Percentiles rank a stretch among this genome's conserved stretches.
Conservation (phyloP, 2,329 filamentous ascomycete species). For the Epichloe coenophiala region DNA sequence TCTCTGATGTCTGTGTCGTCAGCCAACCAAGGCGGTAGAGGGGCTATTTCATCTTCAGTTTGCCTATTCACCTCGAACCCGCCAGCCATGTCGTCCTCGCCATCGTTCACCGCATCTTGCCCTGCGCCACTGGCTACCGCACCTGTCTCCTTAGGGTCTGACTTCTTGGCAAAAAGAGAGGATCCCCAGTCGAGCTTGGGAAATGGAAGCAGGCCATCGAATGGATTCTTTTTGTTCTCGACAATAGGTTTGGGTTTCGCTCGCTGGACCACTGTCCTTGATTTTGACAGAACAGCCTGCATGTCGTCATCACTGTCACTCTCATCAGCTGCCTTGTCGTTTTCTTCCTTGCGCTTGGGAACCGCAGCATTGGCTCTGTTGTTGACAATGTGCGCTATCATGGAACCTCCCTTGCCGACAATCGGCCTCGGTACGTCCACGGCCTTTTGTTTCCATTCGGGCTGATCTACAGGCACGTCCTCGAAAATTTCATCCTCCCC, state of each 20-base stretch:
- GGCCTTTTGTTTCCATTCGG: conserved; percentile 43
- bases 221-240: conserved; percentile 46
- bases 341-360: conserved; percentile 23
- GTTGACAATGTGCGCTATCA: conserved; percentile 63
- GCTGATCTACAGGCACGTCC: conserved; percentile 31
- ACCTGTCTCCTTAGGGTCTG: conserved; percentile 11
- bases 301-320: conserved; percentile 75
- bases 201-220: conserved; percentile 78
- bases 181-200: conserved; percentile 67
- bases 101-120: conserved; percentile 12
- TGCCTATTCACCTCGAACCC: conserved; percentile 47
- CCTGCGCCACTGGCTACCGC: conserved; percentile 10
- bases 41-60: conserved; percentile 33
- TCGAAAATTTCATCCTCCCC: conserved; percentile 33
- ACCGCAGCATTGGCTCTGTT: conserved; percentile 53
- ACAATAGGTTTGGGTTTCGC: conserved; percentile 22
- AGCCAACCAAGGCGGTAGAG: conserved; percentile 63
- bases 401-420: conserved; percentile 35
- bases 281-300: conserved; percentile 59
- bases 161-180: conserved; percentile 38
- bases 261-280: conserved; percentile 43
- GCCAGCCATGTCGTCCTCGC: conserved; percentile 41
- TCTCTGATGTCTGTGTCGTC: conserved; percentile 54
- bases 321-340: conserved; percentile 15
- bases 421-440: conserved; percentile 38